phyloP scores from a whole-genome alignment of 2,329 filamentous ascomycete genomes.

The Aureobasidium uvarum region DNA sequence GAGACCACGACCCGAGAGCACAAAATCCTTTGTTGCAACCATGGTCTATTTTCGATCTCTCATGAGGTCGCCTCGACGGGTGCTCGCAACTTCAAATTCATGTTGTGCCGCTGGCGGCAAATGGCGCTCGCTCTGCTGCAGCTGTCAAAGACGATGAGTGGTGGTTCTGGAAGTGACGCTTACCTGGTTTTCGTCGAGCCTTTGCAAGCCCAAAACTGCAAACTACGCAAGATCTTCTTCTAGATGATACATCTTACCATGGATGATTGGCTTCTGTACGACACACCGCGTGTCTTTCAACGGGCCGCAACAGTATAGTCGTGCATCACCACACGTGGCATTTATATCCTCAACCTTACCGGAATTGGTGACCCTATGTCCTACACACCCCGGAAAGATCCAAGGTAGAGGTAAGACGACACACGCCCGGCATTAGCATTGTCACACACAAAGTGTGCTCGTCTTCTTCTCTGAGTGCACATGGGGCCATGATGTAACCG shows the following conservation, averaged over 20 bases:
- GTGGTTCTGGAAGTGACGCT: neutral
- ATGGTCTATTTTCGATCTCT: neutral
- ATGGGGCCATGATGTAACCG: too few relatives aligned
- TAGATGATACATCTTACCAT: neutral
- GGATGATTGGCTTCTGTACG: neutral
- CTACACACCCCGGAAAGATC: neutral
- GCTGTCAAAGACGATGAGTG: neutral
- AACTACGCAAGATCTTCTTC: too few relatives aligned
- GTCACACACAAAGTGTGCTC: neutral
- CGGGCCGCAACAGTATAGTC: neutral
- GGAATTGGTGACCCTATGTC: neutral
- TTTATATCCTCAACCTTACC: neutral
- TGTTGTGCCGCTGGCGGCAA: neutral
- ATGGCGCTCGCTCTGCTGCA: neutral
- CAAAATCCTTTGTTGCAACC: neutral
- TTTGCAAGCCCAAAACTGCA: neutral
- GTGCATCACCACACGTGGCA: constrained; percentile 5
- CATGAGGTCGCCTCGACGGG: neutral
- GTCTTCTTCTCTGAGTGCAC: neutral
- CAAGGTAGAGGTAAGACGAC: neutral
- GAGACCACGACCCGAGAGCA: neutral
- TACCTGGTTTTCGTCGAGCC: neutral
- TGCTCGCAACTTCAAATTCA: neutral
- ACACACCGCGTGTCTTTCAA: neutral
- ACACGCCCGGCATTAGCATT: neutral